Evolutionary conservation across 257 asterid genomes (phyloP), one percentile per base, ranked within the genome.

Genomic region (Solanum medicagineum): DNA sequence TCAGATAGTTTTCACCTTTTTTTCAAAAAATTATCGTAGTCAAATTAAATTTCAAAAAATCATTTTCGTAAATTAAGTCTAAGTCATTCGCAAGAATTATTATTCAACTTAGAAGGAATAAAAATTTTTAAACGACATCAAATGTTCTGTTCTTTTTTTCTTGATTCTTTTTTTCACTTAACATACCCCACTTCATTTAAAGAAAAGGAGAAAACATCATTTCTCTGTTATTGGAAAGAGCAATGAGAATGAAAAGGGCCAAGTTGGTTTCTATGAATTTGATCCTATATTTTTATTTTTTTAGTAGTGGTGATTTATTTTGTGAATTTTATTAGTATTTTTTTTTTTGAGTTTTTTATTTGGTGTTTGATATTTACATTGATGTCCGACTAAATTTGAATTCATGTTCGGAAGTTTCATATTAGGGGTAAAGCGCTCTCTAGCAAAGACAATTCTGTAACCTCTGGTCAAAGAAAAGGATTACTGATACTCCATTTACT

Each of bases 151-250:
- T n/a, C 36, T 36, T 57, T 60, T 17, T 24, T 5, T 22, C 42
- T 29, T 29, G 32, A 29, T 20, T n/a, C 32, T 36, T 57, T 59
- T 17, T 24, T 5, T 22, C 42, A 2, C 49, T 15, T 13, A 29
- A 69, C 14, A 77, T 22, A 53, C 16, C 63, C 47, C 40, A 51
- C 82, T 15, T 49, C 20, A 77, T 36, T 36, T 36, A 77, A 77
- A 16, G 10, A 77, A 26, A 51, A 16, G 22, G 10, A 24, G n/a
- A 53, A 73, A 16, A 8, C 62, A 77, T 77, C 26, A 51, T 49
- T 77, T 77, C 36, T 51, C 45, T 51, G 83, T 51, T 51, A 77
- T 51, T 77, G 83, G 26, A 15, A 51, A 75, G 62, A 75, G 82
- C 82, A 75, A 51, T 77, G 26, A 51, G 62, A 51, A 29, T 51